Evolutionary conservation across 768 basidiomycete species (phyloP).

Genomic region (Mycena pura): DNA sequence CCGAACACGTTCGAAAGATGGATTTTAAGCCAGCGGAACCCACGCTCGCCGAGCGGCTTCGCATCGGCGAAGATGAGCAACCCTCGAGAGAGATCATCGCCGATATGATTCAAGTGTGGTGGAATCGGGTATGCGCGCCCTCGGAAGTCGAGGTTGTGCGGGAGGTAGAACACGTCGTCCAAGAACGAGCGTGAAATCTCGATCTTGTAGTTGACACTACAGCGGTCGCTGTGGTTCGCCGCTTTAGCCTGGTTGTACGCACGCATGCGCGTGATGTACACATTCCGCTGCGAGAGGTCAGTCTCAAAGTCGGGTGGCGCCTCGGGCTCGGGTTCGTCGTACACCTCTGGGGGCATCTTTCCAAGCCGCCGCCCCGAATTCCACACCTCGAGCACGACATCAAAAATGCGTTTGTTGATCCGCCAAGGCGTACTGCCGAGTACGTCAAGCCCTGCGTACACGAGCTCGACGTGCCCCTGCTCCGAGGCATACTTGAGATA

Average conservation of each 20-base stretch:
- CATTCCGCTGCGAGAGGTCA: constrained; percentile 61
- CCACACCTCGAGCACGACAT: constrained; percentile 82
- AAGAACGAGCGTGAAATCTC: constrained; percentile 96
- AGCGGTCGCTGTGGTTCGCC: constrained; percentile 89
- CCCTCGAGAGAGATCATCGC: constrained; percentile 91
- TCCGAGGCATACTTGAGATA: constrained; percentile 80
- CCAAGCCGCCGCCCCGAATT: constrained; percentile 83
- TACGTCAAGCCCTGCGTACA: constrained; percentile 89
- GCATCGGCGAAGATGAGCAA: constrained; percentile 83
- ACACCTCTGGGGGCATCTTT: constrained; percentile 81
- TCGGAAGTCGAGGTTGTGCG: constrained; percentile 97
- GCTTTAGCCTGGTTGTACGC: constrained; percentile 64
- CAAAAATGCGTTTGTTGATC: constrained; percentile 81
- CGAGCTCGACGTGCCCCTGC: constrained; percentile 78
- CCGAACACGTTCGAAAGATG: constrained; percentile 94
- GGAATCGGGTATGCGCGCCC: constrained; percentile 97
- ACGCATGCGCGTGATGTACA: constrained; percentile 64
- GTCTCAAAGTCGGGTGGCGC: constrained; percentile 49
- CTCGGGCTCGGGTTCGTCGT: constrained; percentile 69
- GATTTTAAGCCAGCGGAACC: constrained; percentile 94
- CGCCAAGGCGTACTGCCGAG: constrained; percentile 90
- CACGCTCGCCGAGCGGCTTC: constrained; percentile 81
- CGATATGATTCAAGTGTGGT: constrained; percentile 93
- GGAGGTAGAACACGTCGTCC: constrained; percentile 87
- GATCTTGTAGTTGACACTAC: constrained; percentile 94